Evolutionary conservation across 129 eudicot genomes (phyloP), one percentile per base, ranked within the genome.

Genomic region (Artemisia tridentata): DNA sequence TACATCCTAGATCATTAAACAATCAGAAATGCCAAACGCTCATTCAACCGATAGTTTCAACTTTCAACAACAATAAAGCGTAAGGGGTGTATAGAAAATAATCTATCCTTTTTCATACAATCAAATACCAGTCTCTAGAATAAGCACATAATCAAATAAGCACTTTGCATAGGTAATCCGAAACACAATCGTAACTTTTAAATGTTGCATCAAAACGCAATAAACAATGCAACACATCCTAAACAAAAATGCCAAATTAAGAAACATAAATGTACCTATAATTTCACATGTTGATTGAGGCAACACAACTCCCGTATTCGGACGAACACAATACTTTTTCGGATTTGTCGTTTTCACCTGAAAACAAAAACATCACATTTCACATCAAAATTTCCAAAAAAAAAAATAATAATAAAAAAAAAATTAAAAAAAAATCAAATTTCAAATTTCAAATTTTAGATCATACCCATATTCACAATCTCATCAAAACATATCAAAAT

Each of bases 261-360:
- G 23, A 41, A 5, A 5, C 47, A 64, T 14, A 34, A 31, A 74
- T 54, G 66, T 77, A 92, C 98, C 98, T 78, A 80, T 84, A 15
- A 92, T 76, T 65, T 92, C 96, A 79, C 95, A 88, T 68, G 89
- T 83, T 34, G 91, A 85, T 75, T 78, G 82, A 52, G 98, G 96
- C 79, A 72, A 67, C 72, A 92, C 95, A 75, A 92, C 82, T 51
- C 98, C 98, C 3, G 95, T 89, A 74, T 92, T 92, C 0, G 98
- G 98, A 68, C 98, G 91, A 61, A 89, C 98, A 62, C 98, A 88
- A 68, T 92, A 92, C 76, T 92, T 92, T 85, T 92, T 92, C 12
- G 98, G 98, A 85, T 92, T 92, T 67, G 98, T 92, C 6, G 98
- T 92, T 73, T 92, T 92, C 63, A 92, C 96, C 98, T 92, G 0